Evolutionary conservation across 2,329 filamentous ascomycete genomes (phyloP).

Genomic region (Parafenestella ontariensis): DNA sequence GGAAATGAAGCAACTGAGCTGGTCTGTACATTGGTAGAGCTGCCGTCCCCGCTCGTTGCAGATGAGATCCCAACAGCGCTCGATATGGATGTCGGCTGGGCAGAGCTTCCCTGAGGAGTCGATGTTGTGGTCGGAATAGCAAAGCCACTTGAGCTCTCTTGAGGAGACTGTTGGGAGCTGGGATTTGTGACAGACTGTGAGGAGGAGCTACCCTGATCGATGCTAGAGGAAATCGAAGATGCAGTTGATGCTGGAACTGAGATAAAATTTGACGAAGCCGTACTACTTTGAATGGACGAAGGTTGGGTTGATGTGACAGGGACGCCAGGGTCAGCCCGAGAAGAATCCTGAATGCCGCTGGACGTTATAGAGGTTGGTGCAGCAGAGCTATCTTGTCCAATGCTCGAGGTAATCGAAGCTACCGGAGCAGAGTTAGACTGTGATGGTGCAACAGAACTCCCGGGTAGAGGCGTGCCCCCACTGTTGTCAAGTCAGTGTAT

Average conservation of each 20-base stretch:
- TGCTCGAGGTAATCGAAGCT: not conserved
- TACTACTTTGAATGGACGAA: not conserved
- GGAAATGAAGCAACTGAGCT: not conserved
- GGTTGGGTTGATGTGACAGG: not conserved
- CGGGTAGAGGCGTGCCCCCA: slow-evolving; percentile 1
- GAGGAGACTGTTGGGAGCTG: not conserved
- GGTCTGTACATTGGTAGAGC: not conserved
- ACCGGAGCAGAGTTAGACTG: not conserved
- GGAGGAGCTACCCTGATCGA: not conserved
- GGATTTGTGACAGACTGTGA: not conserved
- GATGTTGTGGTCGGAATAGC: not conserved
- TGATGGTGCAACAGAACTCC: slow-evolving; percentile 1
- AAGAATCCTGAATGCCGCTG: not conserved
- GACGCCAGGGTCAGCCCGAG: not conserved
- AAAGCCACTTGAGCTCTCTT: not conserved
- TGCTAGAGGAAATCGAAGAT: not conserved
- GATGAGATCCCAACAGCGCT: not conserved
- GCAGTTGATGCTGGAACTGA: not conserved
- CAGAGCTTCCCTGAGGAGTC: not conserved
- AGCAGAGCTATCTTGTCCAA: not conserved
- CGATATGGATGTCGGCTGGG: not conserved
- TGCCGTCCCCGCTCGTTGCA: not conserved
- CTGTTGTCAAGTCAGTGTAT: not conserved
- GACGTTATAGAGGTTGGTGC: not conserved
- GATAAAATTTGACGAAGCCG: not conserved